Evolutionary conservation across 2,329 filamentous ascomycete genomes (phyloP), one percentile per base, ranked within the genome.

Genomic region (Orbilia brochopaga): DNA sequence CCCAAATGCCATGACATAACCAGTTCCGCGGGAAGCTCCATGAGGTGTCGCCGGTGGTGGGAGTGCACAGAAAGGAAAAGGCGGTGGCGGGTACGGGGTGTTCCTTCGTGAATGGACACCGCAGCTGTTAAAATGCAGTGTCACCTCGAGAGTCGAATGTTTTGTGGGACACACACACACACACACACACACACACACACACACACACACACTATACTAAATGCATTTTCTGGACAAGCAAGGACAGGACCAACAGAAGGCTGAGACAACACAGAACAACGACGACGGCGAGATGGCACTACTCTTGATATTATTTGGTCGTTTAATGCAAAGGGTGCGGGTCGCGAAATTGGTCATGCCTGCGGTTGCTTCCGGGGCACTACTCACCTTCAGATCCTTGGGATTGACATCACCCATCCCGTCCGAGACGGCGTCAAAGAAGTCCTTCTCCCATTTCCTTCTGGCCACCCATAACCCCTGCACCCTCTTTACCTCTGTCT

Each of bases 381-480:
- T 51, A 37, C 59, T 64, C 21, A 70, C 66, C 66, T 70, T 70
- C 17, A 70, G 52, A 59, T 70, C 66, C 32, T 64, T 52, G 72
- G 73, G 58, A 76, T 73, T 64, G 73, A 73, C 30, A 75, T 75
- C 24, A 74, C 69, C 54, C 50, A 59, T 70, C 32, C 61, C 74
- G 62, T 73, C 73, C 53, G 56, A 60, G 40, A 73, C 73, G 15
- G 55, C 63, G 73, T 61, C 75, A 69, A 75, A 76, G 65, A 77
- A 76, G 48, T 74, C 74, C 55, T 75, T 76, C 66, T 74, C 76
- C 65, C 72, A 74, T 40, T 73, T 76, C 58, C 61, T 74, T 44
- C 76, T 73, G 37, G 52, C 59, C 55, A 65, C 72, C 44, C 74
- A 67, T 35, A 74, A 63, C 42, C 67, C 62, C 56, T 60, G 74